Evolutionary conservation across 2,329 filamentous ascomycete species (phyloP), one percentile per base, ranked within the genome.

Genomic region (Magnaporthiopsis rhizophila): DNA sequence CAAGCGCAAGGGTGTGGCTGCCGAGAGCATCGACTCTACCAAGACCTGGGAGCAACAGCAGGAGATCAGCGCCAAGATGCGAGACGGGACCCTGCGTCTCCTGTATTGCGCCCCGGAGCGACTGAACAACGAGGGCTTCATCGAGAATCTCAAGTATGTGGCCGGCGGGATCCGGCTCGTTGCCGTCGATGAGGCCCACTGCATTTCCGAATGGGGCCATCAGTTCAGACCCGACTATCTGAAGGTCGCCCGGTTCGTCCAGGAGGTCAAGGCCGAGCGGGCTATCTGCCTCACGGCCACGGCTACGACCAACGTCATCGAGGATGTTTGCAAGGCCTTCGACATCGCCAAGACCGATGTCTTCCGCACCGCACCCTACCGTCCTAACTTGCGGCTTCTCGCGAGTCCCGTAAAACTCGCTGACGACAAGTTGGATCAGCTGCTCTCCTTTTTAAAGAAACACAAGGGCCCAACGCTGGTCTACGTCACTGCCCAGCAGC

Each of bases 201-300:
- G 94, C 74, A 96, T 98, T 69, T 96, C 91, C 28, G 93, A 97
- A 86, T 97, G 94, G 94, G 94, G 94, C 1, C 93, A 98, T 74
- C 94, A 98, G 74, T 98, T 98, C 74, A 89, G 94, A 26, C 90
- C 89, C 38, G 90, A 92, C 65, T 98, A 60, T 30, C 18, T 97
- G 76, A 92, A 95, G 72, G 82, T 98, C 9, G 88, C 86, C 2
- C 97, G 91, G 86, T 95, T 98, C 79, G 89, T 90, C 69, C 82
- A 86, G 61, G 87, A 87, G 7, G 92, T 94, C 68, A 91, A 92
- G 0, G 84, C 90, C 64, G 91, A 97, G 0, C 93, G 94, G 5
- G 89, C 97, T 67, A 97, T 95, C 75, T 96, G 92, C 67, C 84
- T 97, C 21, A 98, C 94, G 0, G 94, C 94, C 0, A 98, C 94